Conservation (phyloP, 257 asterid genomes). For the Gardenia jasminoides region DNA sequence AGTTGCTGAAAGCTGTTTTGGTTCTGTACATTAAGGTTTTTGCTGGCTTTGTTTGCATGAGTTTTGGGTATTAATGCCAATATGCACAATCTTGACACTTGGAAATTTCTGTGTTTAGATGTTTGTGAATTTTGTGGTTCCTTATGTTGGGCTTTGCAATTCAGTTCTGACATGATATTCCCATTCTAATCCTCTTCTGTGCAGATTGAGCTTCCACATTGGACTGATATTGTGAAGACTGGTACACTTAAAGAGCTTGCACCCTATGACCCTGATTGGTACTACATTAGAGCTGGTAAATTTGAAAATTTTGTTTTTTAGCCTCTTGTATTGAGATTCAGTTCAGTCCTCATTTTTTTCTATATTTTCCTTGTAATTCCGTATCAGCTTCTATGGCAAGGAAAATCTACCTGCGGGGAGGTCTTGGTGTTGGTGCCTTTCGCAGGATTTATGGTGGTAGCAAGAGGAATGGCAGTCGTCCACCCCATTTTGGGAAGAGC, state of each 20-base stretch:
- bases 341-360: neutral
- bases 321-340: neutral
- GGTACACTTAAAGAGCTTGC: slow-evolving; percentile 88
- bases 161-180: neutral
- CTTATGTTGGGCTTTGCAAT: too few species aligned
- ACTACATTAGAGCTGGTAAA: slow-evolving; percentile 88
- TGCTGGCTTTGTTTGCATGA: neutral
- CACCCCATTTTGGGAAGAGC: slow-evolving; percentile 87
- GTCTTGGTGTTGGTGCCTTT: slow-evolving; percentile 88
- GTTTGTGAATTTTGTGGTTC: neutral
- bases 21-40: too few species aligned
- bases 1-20: neutral
- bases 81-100: neutral
- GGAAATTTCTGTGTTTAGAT: neutral
- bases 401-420: slow-evolving; percentile 85
- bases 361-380: neutral
- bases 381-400: slow-evolving; percentile 90
- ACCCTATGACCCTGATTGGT: slow-evolving; percentile 96
- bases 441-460: slow-evolving; percentile 90
- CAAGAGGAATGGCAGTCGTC: slow-evolving; percentile 93
- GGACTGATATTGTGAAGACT: slow-evolving; percentile 94
- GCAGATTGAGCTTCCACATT: slow-evolving; percentile 89
- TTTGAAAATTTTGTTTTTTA: too few species aligned
- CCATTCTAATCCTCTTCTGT: neutral
- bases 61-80: neutral